Evolutionary conservation across 129 eudicot species (phyloP), one percentile per base, ranked within the genome.

Genomic region (Chrysanthemum seticuspe): DNA sequence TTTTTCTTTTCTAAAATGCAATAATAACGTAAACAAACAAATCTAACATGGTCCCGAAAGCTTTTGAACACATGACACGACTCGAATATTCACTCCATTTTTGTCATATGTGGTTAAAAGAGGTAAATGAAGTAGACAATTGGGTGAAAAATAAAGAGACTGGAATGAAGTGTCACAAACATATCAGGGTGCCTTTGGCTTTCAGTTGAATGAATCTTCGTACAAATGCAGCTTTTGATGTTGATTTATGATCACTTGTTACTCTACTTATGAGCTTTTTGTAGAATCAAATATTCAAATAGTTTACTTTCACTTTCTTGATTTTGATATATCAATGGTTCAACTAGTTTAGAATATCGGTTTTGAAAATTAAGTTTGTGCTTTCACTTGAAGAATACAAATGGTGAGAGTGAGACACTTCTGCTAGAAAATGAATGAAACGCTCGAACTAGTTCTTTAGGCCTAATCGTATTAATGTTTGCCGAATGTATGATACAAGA

Each of bases 181-280:
- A 74, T 49, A 70, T 11, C 75, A 67, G 58, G 47, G 10, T 36
- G 45, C 66, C 66, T 75, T 25, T 62, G 64, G 66, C 49, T 52
- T 78, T 71, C 65, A 71, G 31, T 61, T 71, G 21, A 71, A 54
- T 63, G 19, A 72, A 55, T 64, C 73, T 78, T 78, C 72, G 62
- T 54, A 71, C 27, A 51, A 63, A 74, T 11, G 47, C 67, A 78
- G 77, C 78, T 65, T 72, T 78, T 78, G 78, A 72, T 78, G 78
- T 65, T 72, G 78, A 78, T 78, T 65, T 64, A 27, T 71, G 61
- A 63, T 53, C 18, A 63, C 34, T 40, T 54, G 14, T 13, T 62
- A 52, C 67, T 10, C 14, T 61, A 5, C 68, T 5, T 25, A 65
- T 49, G 14, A 36, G 57, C 9, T 50, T 63, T 68, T 58, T 56